phyloP scores from a whole-genome alignment of 371 early-diverging fungal species.

The Saksenaea vasiformis region DNA sequence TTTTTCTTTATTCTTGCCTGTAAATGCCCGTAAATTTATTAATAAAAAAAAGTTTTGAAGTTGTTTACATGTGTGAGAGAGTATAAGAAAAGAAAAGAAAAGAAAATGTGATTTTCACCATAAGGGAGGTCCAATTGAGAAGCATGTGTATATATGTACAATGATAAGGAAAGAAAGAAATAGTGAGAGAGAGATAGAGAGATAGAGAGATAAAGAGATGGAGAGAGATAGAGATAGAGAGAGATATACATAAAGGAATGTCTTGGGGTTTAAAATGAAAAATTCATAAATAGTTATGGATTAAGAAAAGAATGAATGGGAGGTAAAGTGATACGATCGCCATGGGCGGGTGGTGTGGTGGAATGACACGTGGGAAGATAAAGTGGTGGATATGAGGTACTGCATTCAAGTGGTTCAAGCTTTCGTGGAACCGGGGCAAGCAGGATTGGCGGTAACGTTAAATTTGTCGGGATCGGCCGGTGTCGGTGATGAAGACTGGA shows the following conservation, averaged over 20 bases:
- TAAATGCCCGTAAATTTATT: too few relatives aligned
- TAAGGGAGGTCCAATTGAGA: background rate
- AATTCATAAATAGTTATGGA: slow-evolving; percentile 12
- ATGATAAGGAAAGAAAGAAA: background rate
- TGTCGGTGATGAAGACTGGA: slow-evolving; percentile 9
- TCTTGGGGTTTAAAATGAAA: background rate
- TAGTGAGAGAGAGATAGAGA: too few relatives aligned
- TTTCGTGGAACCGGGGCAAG: background rate
- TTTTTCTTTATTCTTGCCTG: too few relatives aligned
- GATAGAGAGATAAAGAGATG: background rate
- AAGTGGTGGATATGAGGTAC: slow-evolving; percentile 44
- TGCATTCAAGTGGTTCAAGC: slow-evolving; percentile 22
- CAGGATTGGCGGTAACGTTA: slow-evolving; percentile 4
- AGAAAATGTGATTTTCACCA: background rate
- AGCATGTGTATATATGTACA: background rate
- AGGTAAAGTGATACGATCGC: slow-evolving; percentile 15
- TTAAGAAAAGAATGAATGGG: slow-evolving; percentile 34
- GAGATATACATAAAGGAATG: background rate
- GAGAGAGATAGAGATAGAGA: background rate
- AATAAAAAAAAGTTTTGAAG: too few relatives aligned
- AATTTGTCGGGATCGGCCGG: slow-evolving; percentile 21
- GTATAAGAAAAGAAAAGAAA: background rate
- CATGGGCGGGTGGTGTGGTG: slow-evolving; percentile 21
- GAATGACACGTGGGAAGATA: slow-evolving; percentile 41
- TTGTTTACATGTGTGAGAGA: background rate